Evolutionary conservation across 306 rosid species (phyloP).

Genomic region (Vicia faba): DNA sequence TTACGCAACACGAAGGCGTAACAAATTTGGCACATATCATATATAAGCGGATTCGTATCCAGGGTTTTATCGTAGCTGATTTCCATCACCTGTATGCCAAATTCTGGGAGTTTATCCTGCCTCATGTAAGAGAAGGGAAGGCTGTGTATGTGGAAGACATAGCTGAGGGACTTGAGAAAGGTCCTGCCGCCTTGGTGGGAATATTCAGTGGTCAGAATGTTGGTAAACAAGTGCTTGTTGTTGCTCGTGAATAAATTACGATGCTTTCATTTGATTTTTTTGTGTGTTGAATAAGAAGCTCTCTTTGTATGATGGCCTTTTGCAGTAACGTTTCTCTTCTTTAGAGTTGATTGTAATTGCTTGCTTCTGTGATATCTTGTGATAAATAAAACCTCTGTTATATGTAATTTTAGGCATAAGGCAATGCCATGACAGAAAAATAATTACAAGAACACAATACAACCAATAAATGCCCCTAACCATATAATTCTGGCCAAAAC

Average conservation of each 20-base stretch:
- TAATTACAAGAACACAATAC: no score
- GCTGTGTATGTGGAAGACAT: conserved; percentile 40
- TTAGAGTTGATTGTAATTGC: not conserved
- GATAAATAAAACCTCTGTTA: not conserved
- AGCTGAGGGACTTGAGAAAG: conserved; percentile 43
- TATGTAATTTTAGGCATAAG: not conserved
- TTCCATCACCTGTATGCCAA: conserved; percentile 35
- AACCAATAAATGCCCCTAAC: no score
- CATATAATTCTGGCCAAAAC: no score
- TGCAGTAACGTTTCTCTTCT: not conserved
- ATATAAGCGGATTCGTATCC: conserved; percentile 26
- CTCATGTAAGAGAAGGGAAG: conserved; percentile 37
- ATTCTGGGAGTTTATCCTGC: conserved; percentile 33
- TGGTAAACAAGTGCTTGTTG: conserved; percentile 34
- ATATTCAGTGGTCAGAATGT: conserved; percentile 39
- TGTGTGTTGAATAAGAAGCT: not conserved
- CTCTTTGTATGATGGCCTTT: conserved; percentile 3
- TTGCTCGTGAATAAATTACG: conserved; percentile 18
- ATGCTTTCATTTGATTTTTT: not conserved
- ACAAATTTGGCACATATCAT: conserved; percentile 38
- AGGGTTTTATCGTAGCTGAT: conserved; percentile 36
- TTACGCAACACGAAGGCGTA: conserved; percentile 34
- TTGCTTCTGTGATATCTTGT: conserved; percentile 5
- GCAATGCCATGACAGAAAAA: no score
- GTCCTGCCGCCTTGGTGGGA: conserved; percentile 42